Conservation (phyloP, 139 green algal species). For the Penium margaritaceum region DNA sequence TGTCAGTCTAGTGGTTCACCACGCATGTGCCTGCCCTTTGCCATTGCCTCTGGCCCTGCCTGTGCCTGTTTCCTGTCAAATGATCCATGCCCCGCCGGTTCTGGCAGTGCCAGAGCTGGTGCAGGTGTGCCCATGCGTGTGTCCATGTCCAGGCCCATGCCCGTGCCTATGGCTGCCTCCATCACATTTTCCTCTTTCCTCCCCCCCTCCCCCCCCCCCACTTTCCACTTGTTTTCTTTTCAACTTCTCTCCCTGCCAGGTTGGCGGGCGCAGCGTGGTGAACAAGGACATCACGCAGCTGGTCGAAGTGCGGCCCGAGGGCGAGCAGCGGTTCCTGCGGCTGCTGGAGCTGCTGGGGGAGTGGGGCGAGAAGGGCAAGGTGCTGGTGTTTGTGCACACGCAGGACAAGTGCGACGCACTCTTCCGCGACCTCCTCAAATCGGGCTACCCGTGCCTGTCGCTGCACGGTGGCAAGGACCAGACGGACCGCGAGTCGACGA, state of each 20-base stretch:
- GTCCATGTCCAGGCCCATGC: conserved; percentile 47
- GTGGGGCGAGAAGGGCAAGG: conserved; percentile 58
- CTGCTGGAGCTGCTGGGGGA: conserved; percentile 88
- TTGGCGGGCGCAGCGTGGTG: conserved; percentile 83
- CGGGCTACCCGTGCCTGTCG: conserved; percentile 81
- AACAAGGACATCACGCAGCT: conserved; percentile 88
- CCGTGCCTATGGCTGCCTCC: no score
- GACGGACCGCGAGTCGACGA: conserved; percentile 84
- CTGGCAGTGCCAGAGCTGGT: conserved; percentile 85
- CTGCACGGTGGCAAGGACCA: conserved; percentile 98
- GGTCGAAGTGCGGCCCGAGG: conserved; percentile 66
- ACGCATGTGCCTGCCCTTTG: neutral
- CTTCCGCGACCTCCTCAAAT: conserved; percentile 79
- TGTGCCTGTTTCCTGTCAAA: neutral
- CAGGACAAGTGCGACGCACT: conserved; percentile 89
- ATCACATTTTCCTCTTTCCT: conserved; percentile 63
- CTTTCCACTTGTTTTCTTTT: no score
- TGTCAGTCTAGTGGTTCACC: neutral
- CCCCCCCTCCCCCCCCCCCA: neutral
- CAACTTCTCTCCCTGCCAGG: conserved; percentile 3
- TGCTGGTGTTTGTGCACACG: conserved; percentile 76
- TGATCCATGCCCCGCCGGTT: conserved; percentile 70
- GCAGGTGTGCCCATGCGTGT: conserved; percentile 69
- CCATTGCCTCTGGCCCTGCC: neutral
- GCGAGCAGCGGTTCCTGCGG: conserved; percentile 79